These are phyloP conservation scores for Diaporthe ampelina DNA, from an alignment of 2,329 filamentous ascomycete species.

Conservation along the genomic window DNA sequence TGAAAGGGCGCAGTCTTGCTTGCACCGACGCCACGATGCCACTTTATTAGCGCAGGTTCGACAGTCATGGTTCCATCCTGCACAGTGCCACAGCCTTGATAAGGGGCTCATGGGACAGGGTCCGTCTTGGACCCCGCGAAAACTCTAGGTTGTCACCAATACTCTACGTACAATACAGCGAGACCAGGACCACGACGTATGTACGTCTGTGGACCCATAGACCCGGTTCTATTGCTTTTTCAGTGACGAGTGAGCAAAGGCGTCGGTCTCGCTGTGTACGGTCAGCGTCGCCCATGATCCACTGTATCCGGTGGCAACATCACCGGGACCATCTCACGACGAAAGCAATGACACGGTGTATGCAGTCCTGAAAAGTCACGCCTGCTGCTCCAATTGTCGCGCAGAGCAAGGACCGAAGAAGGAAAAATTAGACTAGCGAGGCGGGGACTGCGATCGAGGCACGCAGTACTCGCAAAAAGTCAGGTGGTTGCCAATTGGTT, in stretches of 20 bases:
- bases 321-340: background rate
- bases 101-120: constrained; percentile 18
- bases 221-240: background rate
- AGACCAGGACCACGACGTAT: constrained; percentile 8
- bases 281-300: background rate
- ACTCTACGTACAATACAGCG: constrained; percentile 30
- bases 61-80: constrained; percentile 24
- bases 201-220: background rate
- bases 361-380: constrained; percentile 7
- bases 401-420: background rate
- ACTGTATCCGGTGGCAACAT: background rate
- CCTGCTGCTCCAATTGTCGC: background rate
- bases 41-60: constrained; percentile 33
- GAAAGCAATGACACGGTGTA: constrained; percentile 12
- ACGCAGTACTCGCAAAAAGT: background rate
- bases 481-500: constrained; percentile 20
- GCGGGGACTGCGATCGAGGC: constrained; percentile 5
- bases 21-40: constrained; percentile 38
- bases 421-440: background rate
- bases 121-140: constrained; percentile 10
- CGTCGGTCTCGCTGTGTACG: background rate
- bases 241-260: background rate
- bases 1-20: constrained; percentile 24
- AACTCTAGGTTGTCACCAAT: constrained; percentile 8
- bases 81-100: constrained; percentile 23